These are phyloP conservation scores for Chalara sp. DNA, from an alignment of 2,329 filamentous ascomycete genomes.

Conservation along the genomic window DNA sequence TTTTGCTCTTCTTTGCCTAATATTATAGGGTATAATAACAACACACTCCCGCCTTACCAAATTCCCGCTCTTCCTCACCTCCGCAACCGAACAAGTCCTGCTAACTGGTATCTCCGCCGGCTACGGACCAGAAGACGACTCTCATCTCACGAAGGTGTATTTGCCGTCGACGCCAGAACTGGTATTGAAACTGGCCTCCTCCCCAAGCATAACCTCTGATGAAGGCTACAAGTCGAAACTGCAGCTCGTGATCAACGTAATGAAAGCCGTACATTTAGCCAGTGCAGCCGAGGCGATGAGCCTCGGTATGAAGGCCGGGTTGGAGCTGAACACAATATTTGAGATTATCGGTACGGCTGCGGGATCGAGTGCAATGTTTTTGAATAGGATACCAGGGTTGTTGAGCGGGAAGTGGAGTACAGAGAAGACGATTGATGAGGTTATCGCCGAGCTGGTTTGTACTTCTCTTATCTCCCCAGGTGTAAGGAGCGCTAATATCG, in stretches of 20 bases:
- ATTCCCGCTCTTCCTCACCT: slow-evolving; percentile 31
- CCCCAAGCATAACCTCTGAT: slow-evolving; percentile 2
- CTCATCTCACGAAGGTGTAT: slow-evolving; percentile 16
- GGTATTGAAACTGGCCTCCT: slow-evolving; percentile 14
- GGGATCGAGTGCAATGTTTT: slow-evolving; percentile 33
- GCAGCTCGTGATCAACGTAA: slow-evolving; percentile 46
- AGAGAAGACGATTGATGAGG: slow-evolving; percentile 30
- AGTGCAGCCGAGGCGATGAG: slow-evolving; percentile 49
- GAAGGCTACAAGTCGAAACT: slow-evolving; percentile 34
- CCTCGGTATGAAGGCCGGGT: slow-evolving; percentile 43
- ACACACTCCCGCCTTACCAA: slow-evolving; percentile 23
- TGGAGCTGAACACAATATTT: slow-evolving; percentile 42
- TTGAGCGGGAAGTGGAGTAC: slow-evolving; percentile 29
- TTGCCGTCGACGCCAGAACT: slow-evolving; percentile 13
- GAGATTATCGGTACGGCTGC: slow-evolving; percentile 37
- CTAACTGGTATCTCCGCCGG: slow-evolving; percentile 12
- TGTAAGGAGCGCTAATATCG: background rate
- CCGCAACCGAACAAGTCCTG: slow-evolving; percentile 28
- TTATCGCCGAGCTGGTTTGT: slow-evolving; percentile 29
- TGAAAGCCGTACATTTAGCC: slow-evolving; percentile 52
- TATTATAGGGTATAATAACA: slow-evolving; percentile 22
- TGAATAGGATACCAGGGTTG: slow-evolving; percentile 30
- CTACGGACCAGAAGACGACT: slow-evolving; percentile 18
- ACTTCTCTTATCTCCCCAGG: background rate
- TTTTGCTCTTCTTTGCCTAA: background rate